Evolutionary conservation across 1,139 yeast genomes (phyloP).

Genomic region (Ogataea hybrid): DNA sequence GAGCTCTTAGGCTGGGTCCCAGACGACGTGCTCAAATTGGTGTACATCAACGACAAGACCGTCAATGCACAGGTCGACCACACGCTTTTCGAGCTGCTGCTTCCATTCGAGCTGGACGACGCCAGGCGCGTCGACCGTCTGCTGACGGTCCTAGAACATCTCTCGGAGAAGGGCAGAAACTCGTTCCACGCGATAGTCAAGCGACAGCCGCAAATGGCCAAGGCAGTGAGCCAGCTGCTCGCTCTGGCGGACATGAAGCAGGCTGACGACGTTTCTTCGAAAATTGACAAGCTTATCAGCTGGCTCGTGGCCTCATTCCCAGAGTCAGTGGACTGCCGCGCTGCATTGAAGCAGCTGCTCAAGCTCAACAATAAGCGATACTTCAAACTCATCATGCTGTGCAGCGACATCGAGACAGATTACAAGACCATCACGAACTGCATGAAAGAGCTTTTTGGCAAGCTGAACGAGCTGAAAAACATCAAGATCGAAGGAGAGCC

Average conservation of each 20-base stretch:
- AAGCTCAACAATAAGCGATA: slow-evolving; percentile 56
- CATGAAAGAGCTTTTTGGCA: slow-evolving; percentile 56
- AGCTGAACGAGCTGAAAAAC: slow-evolving; percentile 51
- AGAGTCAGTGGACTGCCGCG: slow-evolving; percentile 40
- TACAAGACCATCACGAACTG: slow-evolving; percentile 59
- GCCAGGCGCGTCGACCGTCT: slow-evolving; percentile 51
- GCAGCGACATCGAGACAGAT: slow-evolving; percentile 58
- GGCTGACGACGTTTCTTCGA: slow-evolving; percentile 22
- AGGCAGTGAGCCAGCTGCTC: slow-evolving; percentile 39
- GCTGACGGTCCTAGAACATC: slow-evolving; percentile 43
- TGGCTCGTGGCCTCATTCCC: slow-evolving; percentile 68
- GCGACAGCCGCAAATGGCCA: slow-evolving; percentile 62
- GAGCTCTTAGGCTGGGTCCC: slow-evolving; percentile 60
- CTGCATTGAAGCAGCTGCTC: slow-evolving; percentile 51
- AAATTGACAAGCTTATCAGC: slow-evolving; percentile 54
- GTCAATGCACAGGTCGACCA: slow-evolving; percentile 71
- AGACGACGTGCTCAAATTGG: slow-evolving; percentile 58
- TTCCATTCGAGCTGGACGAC: slow-evolving; percentile 50
- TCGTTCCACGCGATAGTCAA: slow-evolving; percentile 68
- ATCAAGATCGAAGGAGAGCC: slow-evolving; percentile 35
- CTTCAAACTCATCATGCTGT: slow-evolving; percentile 51
- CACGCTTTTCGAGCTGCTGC: slow-evolving; percentile 54
- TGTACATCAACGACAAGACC: slow-evolving; percentile 70
- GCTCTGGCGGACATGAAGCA: slow-evolving; percentile 34
- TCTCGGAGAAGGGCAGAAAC: slow-evolving; percentile 58